Conservation (phyloP, 2,329 filamentous ascomycete genomes). For the Fusarium praegraminearum region DNA sequence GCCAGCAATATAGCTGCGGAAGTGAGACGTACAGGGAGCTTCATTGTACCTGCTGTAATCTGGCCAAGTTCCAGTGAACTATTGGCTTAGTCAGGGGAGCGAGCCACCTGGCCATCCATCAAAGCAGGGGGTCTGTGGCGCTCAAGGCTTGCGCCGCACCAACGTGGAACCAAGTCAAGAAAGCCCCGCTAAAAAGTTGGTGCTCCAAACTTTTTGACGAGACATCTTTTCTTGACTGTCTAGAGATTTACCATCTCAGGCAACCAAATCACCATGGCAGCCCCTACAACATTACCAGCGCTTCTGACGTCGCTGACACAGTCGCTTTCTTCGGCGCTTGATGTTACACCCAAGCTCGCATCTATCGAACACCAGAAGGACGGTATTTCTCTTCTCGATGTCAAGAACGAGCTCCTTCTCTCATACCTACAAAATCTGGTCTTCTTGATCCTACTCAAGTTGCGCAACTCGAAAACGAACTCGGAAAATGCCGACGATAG, state of each 20-base stretch:
- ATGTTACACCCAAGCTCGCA: constrained; percentile 73
- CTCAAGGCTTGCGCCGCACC: constrained; percentile 9
- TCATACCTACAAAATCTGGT: constrained; percentile 96
- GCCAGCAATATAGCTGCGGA: constrained; percentile 39
- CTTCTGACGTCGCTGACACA: constrained; percentile 67
- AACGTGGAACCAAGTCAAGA: constrained; percentile 14
- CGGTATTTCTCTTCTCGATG: constrained; percentile 93
- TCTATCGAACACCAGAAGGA: constrained; percentile 79
- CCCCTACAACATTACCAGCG: constrained; percentile 61
- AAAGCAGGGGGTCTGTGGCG: constrained; percentile 33
- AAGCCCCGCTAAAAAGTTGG: constrained; percentile 51
- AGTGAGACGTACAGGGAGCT: constrained; percentile 44
- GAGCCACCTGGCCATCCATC: constrained; percentile 30
- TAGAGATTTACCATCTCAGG: constrained; percentile 35
- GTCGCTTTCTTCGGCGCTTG: constrained; percentile 72
- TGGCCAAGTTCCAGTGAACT: constrained; percentile 43
- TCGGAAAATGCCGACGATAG: constrained; percentile 47
- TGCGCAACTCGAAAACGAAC: constrained; percentile 67
- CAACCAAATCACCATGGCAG: constrained; percentile 58
- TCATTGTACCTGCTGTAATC: constrained; percentile 39
- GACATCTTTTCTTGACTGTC: constrained; percentile 24
- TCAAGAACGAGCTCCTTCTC: constrained; percentile 96
- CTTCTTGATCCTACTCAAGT: constrained; percentile 84
- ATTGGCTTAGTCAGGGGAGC: constrained; percentile 44
- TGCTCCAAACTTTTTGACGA: constrained; percentile 46